Base-by-base conservation (phyloP, 768 basidiomycete genomes). In the Coprinellus aureogranulatus region DNA sequence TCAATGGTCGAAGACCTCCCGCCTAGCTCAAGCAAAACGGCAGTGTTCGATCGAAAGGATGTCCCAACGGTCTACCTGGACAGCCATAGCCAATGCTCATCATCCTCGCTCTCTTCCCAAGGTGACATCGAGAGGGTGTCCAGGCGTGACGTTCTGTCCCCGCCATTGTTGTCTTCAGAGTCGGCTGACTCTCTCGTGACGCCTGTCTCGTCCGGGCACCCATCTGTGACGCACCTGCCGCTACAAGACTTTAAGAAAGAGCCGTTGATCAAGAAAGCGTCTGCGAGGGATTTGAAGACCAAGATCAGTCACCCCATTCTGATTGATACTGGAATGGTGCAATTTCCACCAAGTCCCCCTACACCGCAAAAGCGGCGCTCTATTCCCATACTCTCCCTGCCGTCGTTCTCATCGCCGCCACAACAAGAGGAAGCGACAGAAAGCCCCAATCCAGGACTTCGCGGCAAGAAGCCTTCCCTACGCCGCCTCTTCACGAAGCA, bases 401-500 rank as follows among this genome's bases (percentile, higher is more conserved):
- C 74, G 2, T 68, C 63, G 41, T 70, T 77, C 51, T 67, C 70
- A 2, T 57, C 67, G 18, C 56, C 62, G 25, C 59, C n/a, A n/a
- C n/a, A n/a, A n/a, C n/a, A 14, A 44, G 42, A 50, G 44, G 30
- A 31, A 18, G 40, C 30, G 59, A 65, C 59, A 63, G 58, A 44
- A 62, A 67, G 31, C n/a, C 14, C 50, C 47, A 66, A 71, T 25
- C 68, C 67, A 54, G 76, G 73, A 49, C 63, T 57, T 67, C 77
- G 64, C 53, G 78, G 58, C 9, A 89, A 87, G 70, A 87, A 85
- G 51, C 87, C 90, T 0, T 90, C 89, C 2, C 70, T 90, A 56
- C 83, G 84, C 50, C 72, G 89, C 18, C 74, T 90, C 20, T 87
- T 90, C 68, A 77, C 85, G 30, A 88, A 87, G 72, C 81, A 79